Evolutionary conservation across 768 basidiomycete genomes (phyloP).

Genomic region (Cystobasidiopsis lactophilus): DNA sequence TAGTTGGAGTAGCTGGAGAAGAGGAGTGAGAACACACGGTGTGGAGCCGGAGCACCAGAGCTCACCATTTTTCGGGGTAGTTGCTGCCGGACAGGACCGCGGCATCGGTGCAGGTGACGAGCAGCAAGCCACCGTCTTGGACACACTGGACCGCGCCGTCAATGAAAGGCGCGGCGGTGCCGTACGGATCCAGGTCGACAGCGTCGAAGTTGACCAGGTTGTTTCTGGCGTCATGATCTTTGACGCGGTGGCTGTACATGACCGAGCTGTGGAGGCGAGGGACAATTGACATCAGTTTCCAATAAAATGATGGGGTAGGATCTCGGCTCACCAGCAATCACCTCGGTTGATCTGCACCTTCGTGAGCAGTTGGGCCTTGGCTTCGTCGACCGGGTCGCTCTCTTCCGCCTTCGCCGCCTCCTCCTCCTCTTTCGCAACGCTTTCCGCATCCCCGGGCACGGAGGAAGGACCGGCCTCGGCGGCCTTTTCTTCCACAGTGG

Average conservation of each 20-base stretch:
- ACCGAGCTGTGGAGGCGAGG: conserved; percentile 35
- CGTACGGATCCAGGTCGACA: conserved; percentile 95
- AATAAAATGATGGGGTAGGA: not conserved
- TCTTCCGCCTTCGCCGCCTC: no score
- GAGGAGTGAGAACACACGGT: not conserved
- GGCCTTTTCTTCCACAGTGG: not conserved
- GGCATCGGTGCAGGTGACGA: conserved; percentile 90
- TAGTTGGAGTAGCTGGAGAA: conserved; percentile 66
- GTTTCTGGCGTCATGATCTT: no score
- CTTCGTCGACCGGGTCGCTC: no score
- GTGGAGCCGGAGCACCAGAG: not conserved
- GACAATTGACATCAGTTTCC: not conserved
- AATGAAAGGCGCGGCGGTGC: conserved; percentile 88
- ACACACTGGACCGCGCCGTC: conserved; percentile 80
- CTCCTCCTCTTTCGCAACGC: no score
- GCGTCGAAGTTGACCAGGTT: conserved; percentile 60
- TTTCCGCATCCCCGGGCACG: not conserved
- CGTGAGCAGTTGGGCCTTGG: no score
- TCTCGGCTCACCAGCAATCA: conserved; percentile 56
- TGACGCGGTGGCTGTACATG: conserved; percentile 62
- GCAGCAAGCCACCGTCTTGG: conserved; percentile 70
- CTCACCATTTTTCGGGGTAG: conserved; percentile 88
- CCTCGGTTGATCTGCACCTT: conserved; percentile 71
- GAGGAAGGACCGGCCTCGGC: no score
- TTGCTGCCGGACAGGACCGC: conserved; percentile 81